phyloP scores from a whole-genome alignment of 441 rosid genomes.

The Gossypium lobatum region DNA sequence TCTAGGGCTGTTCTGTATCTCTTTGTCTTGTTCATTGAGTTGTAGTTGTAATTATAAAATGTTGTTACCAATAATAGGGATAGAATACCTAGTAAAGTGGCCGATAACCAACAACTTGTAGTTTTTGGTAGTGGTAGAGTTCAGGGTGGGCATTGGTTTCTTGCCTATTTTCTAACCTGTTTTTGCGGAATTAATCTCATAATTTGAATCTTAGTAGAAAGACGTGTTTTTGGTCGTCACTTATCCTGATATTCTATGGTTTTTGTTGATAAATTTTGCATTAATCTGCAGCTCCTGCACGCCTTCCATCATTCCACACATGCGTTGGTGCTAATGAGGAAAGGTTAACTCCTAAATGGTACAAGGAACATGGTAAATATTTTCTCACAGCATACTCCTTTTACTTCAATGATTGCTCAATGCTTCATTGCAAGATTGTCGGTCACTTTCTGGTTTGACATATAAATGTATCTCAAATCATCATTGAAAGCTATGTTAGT shows the following conservation, averaged over 20 bases:
- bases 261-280: conserved; percentile 14
- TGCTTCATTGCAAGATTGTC: conserved; percentile 5
- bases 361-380: conserved; percentile 74
- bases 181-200: not conserved
- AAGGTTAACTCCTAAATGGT: conserved; percentile 83
- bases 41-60: not conserved
- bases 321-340: conserved; percentile 90
- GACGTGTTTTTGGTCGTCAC: conserved; percentile 3
- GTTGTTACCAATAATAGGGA: not conserved
- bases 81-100: not conserved
- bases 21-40: not conserved
- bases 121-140: not conserved
- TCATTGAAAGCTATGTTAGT: not conserved
- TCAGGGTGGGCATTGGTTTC: conserved; percentile 3
- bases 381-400: conserved; percentile 3
- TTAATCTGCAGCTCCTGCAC: conserved; percentile 63
- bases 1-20: not conserved
- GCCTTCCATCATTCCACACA: conserved; percentile 95
- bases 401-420: not conserved
- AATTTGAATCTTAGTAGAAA: not conserved
- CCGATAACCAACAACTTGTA: not conserved
- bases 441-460: not conserved
- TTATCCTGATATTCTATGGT: not conserved
- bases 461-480: not conserved
- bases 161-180: not conserved